These are phyloP conservation scores for Pinus taeda DNA, from an alignment of 75 land plant species.

Conservation along the genomic window DNA sequence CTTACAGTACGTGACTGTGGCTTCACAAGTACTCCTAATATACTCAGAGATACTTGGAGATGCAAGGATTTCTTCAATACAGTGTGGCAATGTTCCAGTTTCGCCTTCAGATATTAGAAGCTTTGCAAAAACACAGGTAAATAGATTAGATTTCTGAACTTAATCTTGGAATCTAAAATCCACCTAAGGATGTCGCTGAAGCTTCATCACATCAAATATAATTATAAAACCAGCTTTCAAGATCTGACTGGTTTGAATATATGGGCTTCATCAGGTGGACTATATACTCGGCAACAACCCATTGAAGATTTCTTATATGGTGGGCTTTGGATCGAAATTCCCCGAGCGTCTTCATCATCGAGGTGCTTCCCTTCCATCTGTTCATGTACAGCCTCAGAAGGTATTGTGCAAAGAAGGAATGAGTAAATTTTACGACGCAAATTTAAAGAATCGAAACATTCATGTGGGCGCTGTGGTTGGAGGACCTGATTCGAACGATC, in stretches of 20 bases:
- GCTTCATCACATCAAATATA: no score
- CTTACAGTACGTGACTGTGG: conserved; percentile 23
- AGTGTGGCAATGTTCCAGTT: not conserved
- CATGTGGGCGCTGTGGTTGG: conserved; percentile 41
- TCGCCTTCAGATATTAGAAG: not conserved
- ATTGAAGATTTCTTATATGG: conserved; percentile 47
- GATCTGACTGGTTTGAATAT: no score
- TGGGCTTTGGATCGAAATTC: conserved; percentile 40
- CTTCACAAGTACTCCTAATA: conserved; percentile 12
- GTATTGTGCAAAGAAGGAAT: conserved; percentile 28
- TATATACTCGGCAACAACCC: conserved; percentile 66
- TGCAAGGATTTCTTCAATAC: not conserved
- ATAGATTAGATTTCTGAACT: not conserved
- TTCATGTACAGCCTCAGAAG: conserved; percentile 11
- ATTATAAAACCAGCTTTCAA: no score
- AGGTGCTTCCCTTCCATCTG: conserved; percentile 50
- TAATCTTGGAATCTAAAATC: no score
- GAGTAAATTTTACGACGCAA: conserved; percentile 13
- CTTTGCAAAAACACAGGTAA: conserved; percentile 16
- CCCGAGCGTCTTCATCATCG: conserved; percentile 47
- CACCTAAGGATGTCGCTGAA: no score
- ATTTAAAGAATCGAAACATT: conserved; percentile 31
- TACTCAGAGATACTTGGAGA: not conserved
- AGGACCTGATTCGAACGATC: conserved; percentile 30
- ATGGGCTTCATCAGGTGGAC: conserved; percentile 29